These are phyloP conservation scores for Xylaria sp. DNA, from an alignment of 2,329 filamentous ascomycete species.

Conservation along the genomic window DNA sequence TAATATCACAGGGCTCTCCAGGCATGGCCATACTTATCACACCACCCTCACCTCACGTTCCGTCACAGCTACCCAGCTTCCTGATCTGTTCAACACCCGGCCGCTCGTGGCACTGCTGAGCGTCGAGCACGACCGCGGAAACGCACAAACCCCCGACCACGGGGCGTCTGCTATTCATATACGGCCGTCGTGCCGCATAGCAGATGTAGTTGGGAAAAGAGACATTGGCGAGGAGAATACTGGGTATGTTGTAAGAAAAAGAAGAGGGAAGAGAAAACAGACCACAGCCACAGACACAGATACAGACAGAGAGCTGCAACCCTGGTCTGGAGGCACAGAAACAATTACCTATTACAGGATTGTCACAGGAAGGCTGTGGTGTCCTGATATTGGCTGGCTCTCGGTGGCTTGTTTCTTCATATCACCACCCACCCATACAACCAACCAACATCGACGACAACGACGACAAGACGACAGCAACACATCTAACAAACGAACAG, in stretches of 20 bases:
- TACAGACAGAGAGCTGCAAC: not conserved
- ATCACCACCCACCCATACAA: not conserved
- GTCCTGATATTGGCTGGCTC: slow-evolving; percentile 1
- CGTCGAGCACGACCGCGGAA: slow-evolving; percentile 17
- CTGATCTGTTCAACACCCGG: slow-evolving; percentile 34
- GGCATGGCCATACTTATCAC: slow-evolving; percentile 34
- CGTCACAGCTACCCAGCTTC: slow-evolving; percentile 29
- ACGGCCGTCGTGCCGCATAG: slow-evolving; percentile 13
- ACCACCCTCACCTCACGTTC: slow-evolving; percentile 34
- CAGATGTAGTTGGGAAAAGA: slow-evolving; percentile 18
- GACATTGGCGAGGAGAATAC: not conserved
- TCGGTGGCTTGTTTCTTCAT: slow-evolving; percentile 12
- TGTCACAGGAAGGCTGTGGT: slow-evolving; percentile 1
- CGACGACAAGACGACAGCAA: not conserved
- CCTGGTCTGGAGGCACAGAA: slow-evolving; percentile 9
- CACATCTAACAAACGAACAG: not conserved
- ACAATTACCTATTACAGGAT: not conserved
- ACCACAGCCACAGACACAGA: not conserved
- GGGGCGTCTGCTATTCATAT: not conserved
- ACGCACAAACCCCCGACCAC: slow-evolving; percentile 23
- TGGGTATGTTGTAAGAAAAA: not conserved
- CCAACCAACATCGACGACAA: not conserved
- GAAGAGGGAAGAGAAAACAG: too few species aligned
- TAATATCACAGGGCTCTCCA: slow-evolving; percentile 29
- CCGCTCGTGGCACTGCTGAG: slow-evolving; percentile 20